These are phyloP conservation scores for Musa itinerans DNA, from an alignment of 176 grass and related monocot species.

Conservation along the genomic window DNA sequence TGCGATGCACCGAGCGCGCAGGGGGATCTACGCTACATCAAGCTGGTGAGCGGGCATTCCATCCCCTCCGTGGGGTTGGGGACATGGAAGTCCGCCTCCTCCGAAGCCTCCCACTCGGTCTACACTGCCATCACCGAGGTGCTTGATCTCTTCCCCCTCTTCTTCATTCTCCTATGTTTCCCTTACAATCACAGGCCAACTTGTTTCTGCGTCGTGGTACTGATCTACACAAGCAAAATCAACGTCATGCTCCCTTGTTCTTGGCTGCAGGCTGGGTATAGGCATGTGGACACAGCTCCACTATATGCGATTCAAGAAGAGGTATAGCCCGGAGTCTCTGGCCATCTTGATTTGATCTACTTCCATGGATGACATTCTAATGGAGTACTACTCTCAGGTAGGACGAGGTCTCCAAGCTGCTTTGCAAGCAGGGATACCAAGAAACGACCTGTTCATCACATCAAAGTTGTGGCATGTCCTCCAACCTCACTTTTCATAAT, in stretches of 20 bases:
- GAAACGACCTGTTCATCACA: slow-evolving; percentile 67
- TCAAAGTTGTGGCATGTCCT: slow-evolving; percentile 60
- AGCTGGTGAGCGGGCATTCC: background rate
- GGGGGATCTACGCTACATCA: background rate
- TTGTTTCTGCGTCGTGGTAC: no score
- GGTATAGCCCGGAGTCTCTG: slow-evolving; percentile 16
- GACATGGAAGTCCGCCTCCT: no score
- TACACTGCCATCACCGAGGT: no score
- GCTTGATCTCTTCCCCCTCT: no score
- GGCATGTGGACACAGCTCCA: slow-evolving; percentile 66
- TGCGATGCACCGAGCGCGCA: background rate
- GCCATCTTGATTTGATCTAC: slow-evolving; percentile 1
- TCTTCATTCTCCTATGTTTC: no score
- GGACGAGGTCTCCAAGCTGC: slow-evolving; percentile 53
- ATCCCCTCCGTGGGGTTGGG: background rate
- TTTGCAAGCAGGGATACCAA: slow-evolving; percentile 48
- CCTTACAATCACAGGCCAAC: no score
- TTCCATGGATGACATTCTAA: background rate
- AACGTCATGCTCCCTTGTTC: background rate
- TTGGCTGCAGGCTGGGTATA: slow-evolving; percentile 64
- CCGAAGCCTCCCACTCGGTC: no score
- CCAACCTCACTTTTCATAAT: background rate
- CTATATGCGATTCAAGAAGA: slow-evolving; percentile 56
- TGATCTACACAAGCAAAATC: no score
- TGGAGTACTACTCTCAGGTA: slow-evolving; percentile 31